Evolutionary conservation across 345 rosid species (phyloP).

Genomic region (Aethionema arabicum): DNA sequence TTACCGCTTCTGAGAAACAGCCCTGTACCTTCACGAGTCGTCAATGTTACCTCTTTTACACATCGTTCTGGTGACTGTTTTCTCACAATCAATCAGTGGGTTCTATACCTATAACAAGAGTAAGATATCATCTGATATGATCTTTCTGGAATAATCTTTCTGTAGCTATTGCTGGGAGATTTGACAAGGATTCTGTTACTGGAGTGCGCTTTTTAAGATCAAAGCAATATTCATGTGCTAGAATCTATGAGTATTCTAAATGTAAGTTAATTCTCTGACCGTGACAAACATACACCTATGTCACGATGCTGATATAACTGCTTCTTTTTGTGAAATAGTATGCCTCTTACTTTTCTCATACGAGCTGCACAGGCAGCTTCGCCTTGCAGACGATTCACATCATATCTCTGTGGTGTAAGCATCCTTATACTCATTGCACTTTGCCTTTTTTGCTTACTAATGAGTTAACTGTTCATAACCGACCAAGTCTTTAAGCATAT

Average conservation of each 20-base stretch:
- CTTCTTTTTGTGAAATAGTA: slow-evolving; percentile 45
- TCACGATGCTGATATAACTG: slow-evolving; percentile 12
- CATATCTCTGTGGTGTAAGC: slow-evolving; percentile 73
- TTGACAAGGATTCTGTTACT: slow-evolving; percentile 55
- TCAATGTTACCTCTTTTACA: slow-evolving; percentile 89
- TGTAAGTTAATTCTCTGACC: slow-evolving; percentile 44
- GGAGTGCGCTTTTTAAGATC: slow-evolving; percentile 54
- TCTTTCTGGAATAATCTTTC: slow-evolving; percentile 19
- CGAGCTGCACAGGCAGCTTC: slow-evolving; percentile 65
- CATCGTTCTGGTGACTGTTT: slow-evolving; percentile 61
- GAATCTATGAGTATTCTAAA: slow-evolving; percentile 71
- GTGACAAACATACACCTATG: not conserved
- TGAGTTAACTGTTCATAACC: not conserved
- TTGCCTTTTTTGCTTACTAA: not conserved
- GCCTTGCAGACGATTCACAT: slow-evolving; percentile 44
- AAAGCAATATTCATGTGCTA: slow-evolving; percentile 60
- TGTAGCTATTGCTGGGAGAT: slow-evolving; percentile 47
- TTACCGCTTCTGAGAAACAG: slow-evolving; percentile 81
- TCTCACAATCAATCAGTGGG: not conserved
- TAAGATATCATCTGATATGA: not conserved
- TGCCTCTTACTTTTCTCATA: slow-evolving; percentile 75
- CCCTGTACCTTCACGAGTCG: slow-evolving; percentile 74
- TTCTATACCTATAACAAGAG: not conserved
- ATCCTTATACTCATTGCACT: slow-evolving; percentile 19
- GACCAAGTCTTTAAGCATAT: not conserved